Base-by-base conservation (phyloP, 2,329 filamentous ascomycete species). In the Hyphodiscus sp. region DNA sequence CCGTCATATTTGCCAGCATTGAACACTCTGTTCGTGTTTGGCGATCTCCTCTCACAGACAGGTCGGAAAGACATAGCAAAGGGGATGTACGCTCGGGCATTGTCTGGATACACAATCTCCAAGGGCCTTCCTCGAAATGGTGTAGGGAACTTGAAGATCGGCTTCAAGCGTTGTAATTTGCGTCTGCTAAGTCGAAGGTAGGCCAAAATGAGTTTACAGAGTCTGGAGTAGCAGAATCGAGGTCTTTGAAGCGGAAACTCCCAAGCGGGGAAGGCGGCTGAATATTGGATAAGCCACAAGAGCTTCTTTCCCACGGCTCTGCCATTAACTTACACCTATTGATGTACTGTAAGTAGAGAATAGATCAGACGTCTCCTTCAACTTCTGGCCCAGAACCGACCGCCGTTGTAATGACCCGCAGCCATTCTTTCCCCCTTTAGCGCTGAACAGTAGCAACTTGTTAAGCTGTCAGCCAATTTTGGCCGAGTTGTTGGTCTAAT, bases 1-100 rank as follows among this genome's bases (percentile, higher is more conserved):
- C 57, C 58, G 23, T 64, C 61, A 29, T 64, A 65, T 59, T 55
- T 63, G 52, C 63, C 61, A 53, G 63, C 63, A 51, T 58, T 67
- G 46, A 56, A 61, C 23, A 65, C 59, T 20, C 58, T 66, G 58
- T 60, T 58, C 47, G 52, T 43, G 48, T 60, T 64, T 57, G 61
- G 63, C 45, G 57, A 65, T 53, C 59, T 65, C 11, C 11, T 6
- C 33, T 38, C 33, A 38, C 5, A 38, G 2, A 38, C 33, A 38
- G 33, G 33, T 38, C 51, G 58, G 45, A 60, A 60, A 54, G 54
- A 63, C 45, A 55, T 58, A 53, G 61, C 63, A 20, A 65, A 61
- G 58, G 47, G 16, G 51, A 65, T 64, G 61, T 63, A 64, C 48
- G 53, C 15, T 59, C 61, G 53, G 49, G 52, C 50, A 38, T 38